Evolutionary conservation across 2,329 filamentous ascomycete species (phyloP), one percentile per base, ranked within the genome.

Genomic region (Colletotrichum lini): DNA sequence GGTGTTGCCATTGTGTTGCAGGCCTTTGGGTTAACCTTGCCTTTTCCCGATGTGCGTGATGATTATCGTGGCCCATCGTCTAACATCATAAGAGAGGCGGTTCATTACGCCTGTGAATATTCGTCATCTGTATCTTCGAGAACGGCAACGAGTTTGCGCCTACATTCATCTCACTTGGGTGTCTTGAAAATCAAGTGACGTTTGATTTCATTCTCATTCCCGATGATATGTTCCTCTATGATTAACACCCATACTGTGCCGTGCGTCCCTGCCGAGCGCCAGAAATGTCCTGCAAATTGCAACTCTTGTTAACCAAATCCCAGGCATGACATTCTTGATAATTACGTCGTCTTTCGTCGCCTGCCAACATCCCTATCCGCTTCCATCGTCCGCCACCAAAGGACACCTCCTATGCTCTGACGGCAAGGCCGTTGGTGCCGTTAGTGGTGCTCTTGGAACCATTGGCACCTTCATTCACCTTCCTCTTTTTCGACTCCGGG

Each of bases 401-500:
- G n/a, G 2, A 9, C 35, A 5, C 3, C n/a, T 40, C 23, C 30
- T 67, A 70, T 40, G 57, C 57, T 16, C 35, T 70, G 4, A 63
- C 40, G 23, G 62, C 47, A n/a, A 67, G 56, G 42, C 67, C 71
- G 26, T 71, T 63, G 26, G 53, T 54, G 42, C 73, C 73, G 35
- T 74, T 56, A n/a, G 18, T 50, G 35, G 44, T 61, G 35, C 73
- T 72, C 15, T 71, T 63, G 35, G 47, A 54, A 16, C 68, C 73
- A 13, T 74, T 72, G 35, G 64, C 21, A 21, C 50, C 70, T 15
- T 70, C 70, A 12, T 69, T 47, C 16, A 66, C 60, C 70, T 72
- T 76, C 42, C 73, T 66, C 70, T 76, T 76, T 72, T 76, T 77
- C 40, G 49, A 42, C 66, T 74, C 72, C 15, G 64, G 63, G 9